Evolutionary conservation across 2,329 filamentous ascomycete species (phyloP).

Genomic region (Escovopsis sp.): DNA sequence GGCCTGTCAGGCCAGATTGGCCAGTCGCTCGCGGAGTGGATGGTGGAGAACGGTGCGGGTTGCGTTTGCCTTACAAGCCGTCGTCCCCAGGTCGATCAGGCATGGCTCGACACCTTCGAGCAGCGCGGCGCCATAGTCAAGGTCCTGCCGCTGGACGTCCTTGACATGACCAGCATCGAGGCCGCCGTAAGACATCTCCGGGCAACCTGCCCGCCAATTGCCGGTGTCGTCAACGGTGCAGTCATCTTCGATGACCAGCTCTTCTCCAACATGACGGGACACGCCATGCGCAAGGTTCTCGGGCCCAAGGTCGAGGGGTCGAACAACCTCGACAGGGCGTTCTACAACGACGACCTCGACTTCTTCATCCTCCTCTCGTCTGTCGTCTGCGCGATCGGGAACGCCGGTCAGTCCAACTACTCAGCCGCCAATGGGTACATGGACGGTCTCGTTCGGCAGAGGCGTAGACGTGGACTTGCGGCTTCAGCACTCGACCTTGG

Average conservation of each 20-base stretch:
- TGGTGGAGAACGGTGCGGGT: constrained; percentile 22
- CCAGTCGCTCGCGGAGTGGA: constrained; percentile 23
- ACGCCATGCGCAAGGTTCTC: constrained; percentile 11
- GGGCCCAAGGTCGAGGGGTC: constrained; percentile 21
- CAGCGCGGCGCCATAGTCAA: constrained; percentile 2
- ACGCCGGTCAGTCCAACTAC: constrained; percentile 28
- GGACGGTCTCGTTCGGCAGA: constrained; percentile 18
- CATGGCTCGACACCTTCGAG: constrained; percentile 10
- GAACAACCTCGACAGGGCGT: constrained; percentile 16
- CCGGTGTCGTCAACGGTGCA: constrained; percentile 27
- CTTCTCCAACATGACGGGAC: constrained; percentile 14
- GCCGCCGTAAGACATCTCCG: constrained; percentile 7
- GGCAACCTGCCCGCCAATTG: constrained; percentile 17
- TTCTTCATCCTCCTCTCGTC: constrained; percentile 24
- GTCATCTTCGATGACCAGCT: constrained; percentile 26
- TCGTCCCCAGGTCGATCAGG: constrained; percentile 16
- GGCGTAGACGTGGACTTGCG: constrained; percentile 21
- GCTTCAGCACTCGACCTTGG: constrained; percentile 24
- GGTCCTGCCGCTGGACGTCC: constrained; percentile 5
- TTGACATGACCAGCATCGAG: constrained; percentile 2
- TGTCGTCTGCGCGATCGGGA: constrained; percentile 13
- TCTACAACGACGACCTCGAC: constrained; percentile 15
- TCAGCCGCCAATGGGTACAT: constrained; percentile 29
- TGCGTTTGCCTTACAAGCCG: constrained; percentile 24
- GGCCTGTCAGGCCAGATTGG: constrained; percentile 20